Evolutionary conservation across 305 asterid genomes (phyloP), one percentile per base, ranked within the genome.

Genomic region (Andrographis paniculata): DNA sequence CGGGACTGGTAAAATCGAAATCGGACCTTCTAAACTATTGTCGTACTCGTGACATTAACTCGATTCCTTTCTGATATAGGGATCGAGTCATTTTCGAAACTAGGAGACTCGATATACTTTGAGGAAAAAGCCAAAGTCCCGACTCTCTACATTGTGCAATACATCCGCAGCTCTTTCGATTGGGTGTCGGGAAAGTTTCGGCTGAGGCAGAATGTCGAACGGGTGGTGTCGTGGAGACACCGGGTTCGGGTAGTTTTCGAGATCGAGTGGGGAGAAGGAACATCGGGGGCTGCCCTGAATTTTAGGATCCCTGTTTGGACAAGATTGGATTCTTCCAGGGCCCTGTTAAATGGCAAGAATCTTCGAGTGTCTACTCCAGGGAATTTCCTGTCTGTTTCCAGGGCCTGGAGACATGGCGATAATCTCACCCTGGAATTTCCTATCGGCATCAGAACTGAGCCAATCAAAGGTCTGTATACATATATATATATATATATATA

Each of bases 91-190:
- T 89, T 89, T 66, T 82, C 98, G 17, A 89, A 89, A 64, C 45
- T 89, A 67, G 98, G 98, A 56, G 96, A 86, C 67, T 86, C 95
- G 0, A 80, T 89, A 50, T 89, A 80, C 82, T 89, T 89, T 50
- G 95, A 86, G 62, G 88, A 86, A 59, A 72, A 45, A 30, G 94
- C 87, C 35, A 49, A 59, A 3, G 23, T 37, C 56, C 87, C 92
- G 0, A 48, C 70, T 44, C 77, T 89, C 22, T 83, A 89, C 64
- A 62, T 86, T 28, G 76, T 82, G 47, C 98, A 89, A 60, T 89
- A 78, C 71, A 65, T 89, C 56, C 56, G 86, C 41, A 89, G 94
- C 78, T 61, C 92, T 3, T 58, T 86, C 27, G 59, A 68, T 35
- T 89, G 98, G 96, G 71, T 63, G 52, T 54, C 71, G 4, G 87